Percentiles rank a stretch among this genome's conserved stretches.
phyloP scores from a whole-genome alignment of 805 yeast genomes.

The Wickerhamomyces canadensis region DNA sequence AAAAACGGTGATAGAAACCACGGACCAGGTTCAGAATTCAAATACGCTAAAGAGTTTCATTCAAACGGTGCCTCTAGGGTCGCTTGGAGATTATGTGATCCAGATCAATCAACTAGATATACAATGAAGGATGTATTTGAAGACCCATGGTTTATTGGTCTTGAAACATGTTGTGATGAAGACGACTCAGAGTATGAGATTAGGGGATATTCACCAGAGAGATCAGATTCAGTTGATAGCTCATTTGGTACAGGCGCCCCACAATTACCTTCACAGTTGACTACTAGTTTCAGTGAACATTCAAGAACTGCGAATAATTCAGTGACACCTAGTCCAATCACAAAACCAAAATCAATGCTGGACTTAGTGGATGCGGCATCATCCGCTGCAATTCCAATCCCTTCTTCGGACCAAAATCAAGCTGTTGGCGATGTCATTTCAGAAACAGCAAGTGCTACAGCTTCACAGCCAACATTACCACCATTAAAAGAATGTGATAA shows the following conservation, averaged over 20 bases:
- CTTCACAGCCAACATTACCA: conserved; percentile 7
- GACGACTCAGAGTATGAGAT: conserved; percentile 14
- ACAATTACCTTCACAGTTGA: no score
- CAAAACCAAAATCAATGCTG: conserved; percentile 21
- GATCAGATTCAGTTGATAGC: conserved; percentile 1
- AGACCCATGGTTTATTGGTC: conserved; percentile 58
- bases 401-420: neutral
- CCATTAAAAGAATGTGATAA: conserved; percentile 12
- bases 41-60: conserved; percentile 57
- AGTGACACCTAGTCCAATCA: conserved; percentile 6
- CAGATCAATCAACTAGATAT: conserved; percentile 48
- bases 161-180: conserved; percentile 59
- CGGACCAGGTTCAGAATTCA: conserved; percentile 71
- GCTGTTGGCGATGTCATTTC: neutral
- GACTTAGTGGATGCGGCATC: conserved; percentile 11
- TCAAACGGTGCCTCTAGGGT: conserved; percentile 59
- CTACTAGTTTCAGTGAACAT: neutral
- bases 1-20: conserved; percentile 39
- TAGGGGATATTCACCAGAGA: neutral
- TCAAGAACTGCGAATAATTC: conserved; percentile 3
- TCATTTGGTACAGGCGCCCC: neutral
- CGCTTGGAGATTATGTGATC: conserved; percentile 73
- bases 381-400: neutral
- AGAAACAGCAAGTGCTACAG: neutral
- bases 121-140: conserved; percentile 45